These are phyloP conservation scores for Passalora sequoiae DNA, from an alignment of 2,329 filamentous ascomycete species.

Conservation along the genomic window DNA sequence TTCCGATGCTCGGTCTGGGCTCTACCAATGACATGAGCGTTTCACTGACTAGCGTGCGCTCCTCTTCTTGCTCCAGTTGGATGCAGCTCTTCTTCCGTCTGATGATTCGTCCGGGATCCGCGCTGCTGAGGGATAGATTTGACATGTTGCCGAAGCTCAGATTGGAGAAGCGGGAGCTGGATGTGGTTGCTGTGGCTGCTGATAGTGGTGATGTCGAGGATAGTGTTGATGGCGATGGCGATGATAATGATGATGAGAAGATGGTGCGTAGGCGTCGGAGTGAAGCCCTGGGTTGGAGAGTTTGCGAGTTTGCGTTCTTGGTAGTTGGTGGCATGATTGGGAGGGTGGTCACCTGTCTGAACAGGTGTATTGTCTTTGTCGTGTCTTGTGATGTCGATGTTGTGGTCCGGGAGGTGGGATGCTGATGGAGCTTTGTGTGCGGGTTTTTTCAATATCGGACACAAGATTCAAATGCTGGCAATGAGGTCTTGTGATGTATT, in stretches of 20 bases:
- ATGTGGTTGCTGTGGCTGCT: constrained; percentile 7
- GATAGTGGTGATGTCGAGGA: constrained; percentile 16
- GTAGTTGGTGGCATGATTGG: constrained; percentile 4
- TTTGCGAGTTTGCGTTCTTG: no score
- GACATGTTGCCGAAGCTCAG: constrained; percentile 24
- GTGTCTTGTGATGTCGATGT: no score
- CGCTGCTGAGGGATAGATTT: constrained; percentile 12
- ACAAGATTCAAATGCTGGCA: no score
- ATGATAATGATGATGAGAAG: constrained; percentile 16
- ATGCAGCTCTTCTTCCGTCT: constrained; percentile 29
- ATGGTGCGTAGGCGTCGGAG: constrained; percentile 28
- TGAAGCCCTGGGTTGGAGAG: constrained; percentile 24
- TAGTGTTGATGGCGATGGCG: constrained; percentile 11
- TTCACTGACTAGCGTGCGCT: constrained; percentile 21
- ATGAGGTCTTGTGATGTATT: no score
- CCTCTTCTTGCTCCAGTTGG: constrained; percentile 31
- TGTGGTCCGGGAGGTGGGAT: no score
- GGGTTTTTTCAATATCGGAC: no score
- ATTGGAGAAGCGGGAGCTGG: constrained; percentile 16
- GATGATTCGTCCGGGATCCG: constrained; percentile 14
- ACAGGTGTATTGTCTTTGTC: background rate
- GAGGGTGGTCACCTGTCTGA: background rate
- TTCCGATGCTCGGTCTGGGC: constrained; percentile 27
- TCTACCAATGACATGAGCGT: constrained; percentile 28
- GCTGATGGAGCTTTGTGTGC: no score